These are phyloP conservation scores for Rhododendron kiyosumense DNA, from an alignment of 148 eudicot genomes.

Conservation along the genomic window DNA sequence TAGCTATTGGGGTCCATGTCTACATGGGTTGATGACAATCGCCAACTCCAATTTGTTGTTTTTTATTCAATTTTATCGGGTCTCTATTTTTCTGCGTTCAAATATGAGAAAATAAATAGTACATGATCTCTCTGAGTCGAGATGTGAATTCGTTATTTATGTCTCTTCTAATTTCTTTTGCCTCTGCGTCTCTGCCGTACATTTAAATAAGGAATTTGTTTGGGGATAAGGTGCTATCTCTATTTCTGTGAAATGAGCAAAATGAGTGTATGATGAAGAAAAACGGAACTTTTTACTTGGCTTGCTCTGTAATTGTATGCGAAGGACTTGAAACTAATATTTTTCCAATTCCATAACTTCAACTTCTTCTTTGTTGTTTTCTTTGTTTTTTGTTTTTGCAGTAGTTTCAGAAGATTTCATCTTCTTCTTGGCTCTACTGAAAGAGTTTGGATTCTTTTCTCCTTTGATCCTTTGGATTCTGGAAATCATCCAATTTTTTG, in stretches of 20 bases:
- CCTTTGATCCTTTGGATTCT: no score
- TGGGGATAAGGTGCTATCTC: background rate
- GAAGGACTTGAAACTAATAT: background rate
- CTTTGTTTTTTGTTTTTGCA: background rate
- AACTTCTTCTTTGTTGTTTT: background rate
- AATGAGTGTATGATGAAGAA: background rate
- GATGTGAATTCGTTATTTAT: background rate
- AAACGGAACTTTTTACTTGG: background rate
- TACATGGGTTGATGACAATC: slow-evolving; percentile 4
- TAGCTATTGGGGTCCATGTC: slow-evolving; percentile 24
- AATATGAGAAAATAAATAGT: background rate
- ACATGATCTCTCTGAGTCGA: background rate
- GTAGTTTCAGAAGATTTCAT: background rate
- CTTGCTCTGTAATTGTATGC: background rate
- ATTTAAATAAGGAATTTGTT: background rate
- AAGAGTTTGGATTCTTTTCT: no score
- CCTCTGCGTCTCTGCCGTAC: background rate
- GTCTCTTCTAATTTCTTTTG: background rate
- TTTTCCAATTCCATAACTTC: background rate
- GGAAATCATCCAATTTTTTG: no score
- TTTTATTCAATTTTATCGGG: background rate
- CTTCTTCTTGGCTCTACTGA: no score
- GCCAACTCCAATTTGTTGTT: background rate
- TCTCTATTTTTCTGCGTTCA: background rate
- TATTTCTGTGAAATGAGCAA: background rate